phyloP scores from a whole-genome alignment of 225 moss, liverwort and hornwort species.

The Pseudisothecium myosuroides region DNA sequence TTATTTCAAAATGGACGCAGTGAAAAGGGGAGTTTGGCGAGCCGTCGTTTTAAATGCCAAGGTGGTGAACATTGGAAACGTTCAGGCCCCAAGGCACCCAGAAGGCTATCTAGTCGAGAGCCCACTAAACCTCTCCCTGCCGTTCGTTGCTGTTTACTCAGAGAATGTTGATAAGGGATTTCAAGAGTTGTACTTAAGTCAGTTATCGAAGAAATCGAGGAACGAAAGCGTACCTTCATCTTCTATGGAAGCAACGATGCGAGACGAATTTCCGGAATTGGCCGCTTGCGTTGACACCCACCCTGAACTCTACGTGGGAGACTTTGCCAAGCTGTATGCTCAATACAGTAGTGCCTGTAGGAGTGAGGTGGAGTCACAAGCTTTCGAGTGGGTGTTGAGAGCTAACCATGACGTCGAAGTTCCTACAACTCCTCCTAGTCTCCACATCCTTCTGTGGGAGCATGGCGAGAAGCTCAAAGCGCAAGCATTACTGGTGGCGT shows the following conservation, averaged over 20 bases:
- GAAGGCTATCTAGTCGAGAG: constrained; percentile 38
- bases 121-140: constrained; percentile 28
- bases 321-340: constrained; percentile 33
- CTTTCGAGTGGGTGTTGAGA: constrained; percentile 53
- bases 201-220: constrained; percentile 1
- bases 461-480: constrained; percentile 29
- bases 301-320: constrained; percentile 24
- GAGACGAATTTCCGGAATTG: constrained; percentile 12
- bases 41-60: constrained; percentile 5
- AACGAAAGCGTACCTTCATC: background rate
- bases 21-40: constrained; percentile 24
- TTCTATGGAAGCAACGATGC: constrained; percentile 6
- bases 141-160: constrained; percentile 30
- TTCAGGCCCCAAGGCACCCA: constrained; percentile 37
- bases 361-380: constrained; percentile 20
- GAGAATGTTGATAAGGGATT: constrained; percentile 16
- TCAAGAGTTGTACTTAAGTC: constrained; percentile 14
- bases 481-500: constrained; percentile 29
- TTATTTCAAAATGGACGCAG: constrained; percentile 40
- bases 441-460: constrained; percentile 47
- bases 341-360: constrained; percentile 19
- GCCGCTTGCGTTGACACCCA: constrained; percentile 18
- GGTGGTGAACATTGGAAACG: constrained; percentile 11
- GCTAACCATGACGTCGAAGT: constrained; percentile 8
- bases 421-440: background rate